A percentile compares a stretch with the other conserved stretches of the same genome.
phyloP scores from a whole-genome alignment of 225 moss, liverwort and hornwort genomes.

The Straminergon stramineum region DNA sequence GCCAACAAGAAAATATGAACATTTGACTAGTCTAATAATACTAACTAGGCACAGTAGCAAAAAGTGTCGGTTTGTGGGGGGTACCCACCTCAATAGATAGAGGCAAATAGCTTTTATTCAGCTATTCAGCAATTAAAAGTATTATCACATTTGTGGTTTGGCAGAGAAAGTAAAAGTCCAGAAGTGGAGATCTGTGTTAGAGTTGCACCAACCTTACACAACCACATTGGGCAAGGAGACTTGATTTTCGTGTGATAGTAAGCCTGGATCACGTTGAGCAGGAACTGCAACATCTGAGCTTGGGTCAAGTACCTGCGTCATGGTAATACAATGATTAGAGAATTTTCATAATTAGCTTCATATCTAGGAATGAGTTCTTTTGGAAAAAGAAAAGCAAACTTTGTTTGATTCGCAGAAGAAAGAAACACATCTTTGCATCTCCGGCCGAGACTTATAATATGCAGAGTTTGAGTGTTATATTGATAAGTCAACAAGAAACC shows the following conservation, averaged over 20 bases:
- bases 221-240: slow-evolving; percentile 45
- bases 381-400: neutral
- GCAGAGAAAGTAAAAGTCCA: neutral
- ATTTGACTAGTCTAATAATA: no score
- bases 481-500: neutral
- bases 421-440: neutral
- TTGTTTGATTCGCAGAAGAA: neutral
- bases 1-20: no score
- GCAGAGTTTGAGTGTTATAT: no score
- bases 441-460: neutral
- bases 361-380: no score
- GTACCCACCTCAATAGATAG: neutral
- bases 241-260: slow-evolving; percentile 42
- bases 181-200: neutral
- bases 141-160: neutral
- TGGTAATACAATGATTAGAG: no score
- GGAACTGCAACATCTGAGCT: slow-evolving; percentile 82
- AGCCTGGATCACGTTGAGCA: slow-evolving; percentile 71
- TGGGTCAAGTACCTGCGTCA: slow-evolving; percentile 76
- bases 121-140: neutral
- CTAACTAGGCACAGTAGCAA: no score
- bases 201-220: slow-evolving; percentile 27
- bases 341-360: neutral
- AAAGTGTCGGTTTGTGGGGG: no score
- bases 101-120: neutral